Conservation (phyloP, 805 yeast species). For the Saccharomycopsis guyanensis region DNA sequence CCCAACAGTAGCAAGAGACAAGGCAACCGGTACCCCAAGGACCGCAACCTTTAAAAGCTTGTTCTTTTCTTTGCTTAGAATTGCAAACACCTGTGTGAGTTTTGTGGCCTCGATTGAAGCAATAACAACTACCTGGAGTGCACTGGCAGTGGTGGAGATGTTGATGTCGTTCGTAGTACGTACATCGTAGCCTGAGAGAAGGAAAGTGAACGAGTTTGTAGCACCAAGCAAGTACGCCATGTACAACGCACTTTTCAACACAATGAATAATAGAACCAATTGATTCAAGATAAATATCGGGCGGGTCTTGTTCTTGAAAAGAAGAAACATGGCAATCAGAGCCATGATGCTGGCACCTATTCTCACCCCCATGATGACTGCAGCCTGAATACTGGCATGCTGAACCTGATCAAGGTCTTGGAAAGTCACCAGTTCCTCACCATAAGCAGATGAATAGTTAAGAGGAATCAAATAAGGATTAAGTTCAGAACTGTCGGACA, state of each 20-base stretch:
- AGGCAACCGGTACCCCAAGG: constrained; percentile 23
- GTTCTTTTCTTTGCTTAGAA: constrained; percentile 53
- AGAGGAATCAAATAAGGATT: constrained; percentile 27
- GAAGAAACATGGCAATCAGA: constrained; percentile 36
- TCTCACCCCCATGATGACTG: constrained; percentile 48
- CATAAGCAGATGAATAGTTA: constrained; percentile 37
- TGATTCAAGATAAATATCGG: constrained; percentile 74
- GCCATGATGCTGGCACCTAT: constrained; percentile 48
- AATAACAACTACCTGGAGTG: constrained; percentile 53
- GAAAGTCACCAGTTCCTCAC: constrained; percentile 33
- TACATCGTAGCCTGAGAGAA: constrained; percentile 36
- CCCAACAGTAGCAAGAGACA: constrained; percentile 49
- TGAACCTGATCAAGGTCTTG: constrained; percentile 35
- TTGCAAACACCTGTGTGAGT: constrained; percentile 61
- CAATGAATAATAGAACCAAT: constrained; percentile 43
- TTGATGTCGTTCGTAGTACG: constrained; percentile 34
- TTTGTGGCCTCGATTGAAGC: constrained; percentile 57
- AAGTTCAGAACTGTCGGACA: too few species aligned
- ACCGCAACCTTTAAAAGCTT: not conserved
- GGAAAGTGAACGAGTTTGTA: constrained; percentile 39
- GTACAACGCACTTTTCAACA: constrained; percentile 56
- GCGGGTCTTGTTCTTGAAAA: constrained; percentile 46
- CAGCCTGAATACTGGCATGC: constrained; percentile 30
- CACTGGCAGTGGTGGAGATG: constrained; percentile 53
- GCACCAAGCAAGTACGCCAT: constrained; percentile 47